phyloP scores from a whole-genome alignment of 2,329 filamentous ascomycete species.

The Metarhizium rileyi region DNA sequence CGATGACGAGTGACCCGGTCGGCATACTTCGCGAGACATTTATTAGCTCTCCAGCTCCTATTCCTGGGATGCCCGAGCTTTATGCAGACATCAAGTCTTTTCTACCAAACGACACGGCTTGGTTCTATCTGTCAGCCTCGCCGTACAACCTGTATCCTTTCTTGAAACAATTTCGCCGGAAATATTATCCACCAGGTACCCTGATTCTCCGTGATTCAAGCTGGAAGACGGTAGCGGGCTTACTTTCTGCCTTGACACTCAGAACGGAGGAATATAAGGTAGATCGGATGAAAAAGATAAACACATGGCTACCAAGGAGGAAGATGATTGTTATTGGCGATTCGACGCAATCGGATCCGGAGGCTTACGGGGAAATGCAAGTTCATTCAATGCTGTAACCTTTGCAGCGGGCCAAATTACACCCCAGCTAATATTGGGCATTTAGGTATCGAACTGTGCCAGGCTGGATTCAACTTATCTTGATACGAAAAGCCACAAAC shows the following conservation, averaged over 20 bases:
- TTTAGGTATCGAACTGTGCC: constrained; percentile 51
- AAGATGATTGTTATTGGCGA: constrained; percentile 83
- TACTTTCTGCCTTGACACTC: constrained; percentile 69
- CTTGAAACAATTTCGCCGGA: constrained; percentile 61
- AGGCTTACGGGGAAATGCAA: constrained; percentile 76
- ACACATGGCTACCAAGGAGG: constrained; percentile 66
- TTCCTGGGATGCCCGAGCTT: constrained; percentile 75
- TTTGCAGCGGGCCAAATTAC: background rate
- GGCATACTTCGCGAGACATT: constrained; percentile 82
- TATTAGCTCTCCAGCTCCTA: constrained; percentile 59
- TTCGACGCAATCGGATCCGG: constrained; percentile 83
- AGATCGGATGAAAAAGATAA: constrained; percentile 66
- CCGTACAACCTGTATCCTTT: constrained; percentile 93
- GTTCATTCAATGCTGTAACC: constrained; percentile 13
- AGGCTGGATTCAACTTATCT: constrained; percentile 72
- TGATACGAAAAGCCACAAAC: constrained; percentile 75
- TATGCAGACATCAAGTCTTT: constrained; percentile 56
- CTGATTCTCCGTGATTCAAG: constrained; percentile 76
- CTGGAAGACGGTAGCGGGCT: constrained; percentile 74
- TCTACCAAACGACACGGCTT: constrained; percentile 53
- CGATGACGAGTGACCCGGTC: constrained; percentile 67
- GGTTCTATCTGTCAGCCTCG: constrained; percentile 89
- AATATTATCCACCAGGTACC: constrained; percentile 66
- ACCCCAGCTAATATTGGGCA: constrained; percentile 8
- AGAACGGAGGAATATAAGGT: constrained; percentile 83